Conservation (phyloP, 108 stramenopile genomes). For the Skeletonema costatum region DNA sequence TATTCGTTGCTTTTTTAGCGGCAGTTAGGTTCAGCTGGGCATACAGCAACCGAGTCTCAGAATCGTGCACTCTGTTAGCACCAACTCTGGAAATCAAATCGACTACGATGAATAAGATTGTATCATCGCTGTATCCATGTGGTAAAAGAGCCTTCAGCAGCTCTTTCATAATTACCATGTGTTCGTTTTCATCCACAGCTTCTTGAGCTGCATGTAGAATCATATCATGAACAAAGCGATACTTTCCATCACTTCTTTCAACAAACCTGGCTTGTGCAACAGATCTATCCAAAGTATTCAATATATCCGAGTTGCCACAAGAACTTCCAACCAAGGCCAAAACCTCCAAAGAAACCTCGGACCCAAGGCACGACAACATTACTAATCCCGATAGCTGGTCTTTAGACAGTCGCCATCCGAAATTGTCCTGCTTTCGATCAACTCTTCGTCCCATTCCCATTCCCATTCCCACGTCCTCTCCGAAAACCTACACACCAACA, state of each 20-base stretch:
- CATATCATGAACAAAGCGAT: slow-evolving; percentile 37
- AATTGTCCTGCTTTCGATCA: slow-evolving; percentile 13
- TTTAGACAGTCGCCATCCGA: slow-evolving; percentile 1
- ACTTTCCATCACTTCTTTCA: slow-evolving; percentile 5
- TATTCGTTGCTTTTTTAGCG: neutral
- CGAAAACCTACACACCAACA: slow-evolving; percentile 37
- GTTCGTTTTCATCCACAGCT: neutral
- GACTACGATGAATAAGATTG: neutral
- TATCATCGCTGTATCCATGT: neutral
- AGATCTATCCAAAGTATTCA: neutral
- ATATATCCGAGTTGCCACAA: slow-evolving; percentile 23
- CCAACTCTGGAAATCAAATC: neutral
- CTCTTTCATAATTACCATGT: neutral
- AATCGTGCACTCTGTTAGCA: neutral
- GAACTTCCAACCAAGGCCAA: slow-evolving; percentile 19
- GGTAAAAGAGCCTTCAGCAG: neutral
- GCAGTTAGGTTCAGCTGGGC: slow-evolving; percentile 9
- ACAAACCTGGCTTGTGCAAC: slow-evolving; percentile 14
- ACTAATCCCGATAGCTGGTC: slow-evolving; percentile 16
- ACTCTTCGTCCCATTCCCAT: slow-evolving; percentile 45
- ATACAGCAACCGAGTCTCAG: neutral
- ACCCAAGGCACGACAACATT: slow-evolving; percentile 30
- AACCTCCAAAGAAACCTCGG: slow-evolving; percentile 13
- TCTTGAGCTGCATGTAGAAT: slow-evolving; percentile 1
- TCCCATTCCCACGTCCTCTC: slow-evolving; percentile 36